Conservation (phyloP, 140 eudicot genomes). For the Anethum foeniculum region DNA sequence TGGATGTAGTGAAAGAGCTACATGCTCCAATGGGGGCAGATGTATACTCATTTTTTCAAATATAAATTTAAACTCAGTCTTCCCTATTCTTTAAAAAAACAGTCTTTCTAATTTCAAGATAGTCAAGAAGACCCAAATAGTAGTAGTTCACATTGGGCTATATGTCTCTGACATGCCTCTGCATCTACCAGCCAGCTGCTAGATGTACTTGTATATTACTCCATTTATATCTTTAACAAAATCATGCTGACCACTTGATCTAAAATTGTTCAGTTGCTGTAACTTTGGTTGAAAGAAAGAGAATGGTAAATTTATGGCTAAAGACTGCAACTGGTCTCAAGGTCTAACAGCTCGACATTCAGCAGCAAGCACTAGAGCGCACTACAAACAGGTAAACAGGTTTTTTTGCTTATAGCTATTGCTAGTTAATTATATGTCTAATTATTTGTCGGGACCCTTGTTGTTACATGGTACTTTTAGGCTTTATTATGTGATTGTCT, state of each 20-base stretch:
- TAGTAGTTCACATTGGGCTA: neutral
- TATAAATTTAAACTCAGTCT: neutral
- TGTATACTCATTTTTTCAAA: neutral
- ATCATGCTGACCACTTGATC: neutral
- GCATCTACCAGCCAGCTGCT: neutral
- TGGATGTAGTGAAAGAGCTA: slow-evolving; percentile 4
- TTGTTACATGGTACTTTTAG: too few relatives aligned
- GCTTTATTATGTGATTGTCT: too few relatives aligned
- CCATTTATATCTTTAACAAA: neutral
- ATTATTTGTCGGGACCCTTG: too few relatives aligned
- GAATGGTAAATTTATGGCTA: slow-evolving; percentile 62
- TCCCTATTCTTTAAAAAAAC: neutral
- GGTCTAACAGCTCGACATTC: slow-evolving; percentile 87
- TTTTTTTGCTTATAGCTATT: slow-evolving; percentile 13
- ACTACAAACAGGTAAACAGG: slow-evolving; percentile 74
- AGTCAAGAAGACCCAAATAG: neutral
- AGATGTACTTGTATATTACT: neutral
- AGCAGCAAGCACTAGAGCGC: slow-evolving; percentile 95
- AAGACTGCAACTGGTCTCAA: slow-evolving; percentile 85
- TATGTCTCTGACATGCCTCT: neutral
- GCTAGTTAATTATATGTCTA: neutral
- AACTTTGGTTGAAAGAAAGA: slow-evolving; percentile 88
- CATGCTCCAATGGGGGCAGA: neutral
- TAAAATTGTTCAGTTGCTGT: slow-evolving; percentile 41
- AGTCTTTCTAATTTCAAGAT: neutral